phyloP scores from a whole-genome alignment of 1,284 basidiomycete species.

The Athelia sp. region DNA sequence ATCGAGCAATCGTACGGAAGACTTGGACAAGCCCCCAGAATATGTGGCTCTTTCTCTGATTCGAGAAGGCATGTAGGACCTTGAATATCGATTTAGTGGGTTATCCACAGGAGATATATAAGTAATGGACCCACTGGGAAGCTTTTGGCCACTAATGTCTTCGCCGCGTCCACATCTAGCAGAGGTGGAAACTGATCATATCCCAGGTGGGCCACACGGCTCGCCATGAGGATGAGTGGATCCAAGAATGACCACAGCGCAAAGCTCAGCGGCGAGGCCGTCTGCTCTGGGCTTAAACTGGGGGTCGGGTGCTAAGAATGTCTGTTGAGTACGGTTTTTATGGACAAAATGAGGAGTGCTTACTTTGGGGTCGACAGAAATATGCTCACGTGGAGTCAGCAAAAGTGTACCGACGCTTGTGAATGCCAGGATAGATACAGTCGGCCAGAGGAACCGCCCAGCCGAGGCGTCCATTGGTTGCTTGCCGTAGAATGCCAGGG shows the following conservation, averaged over 20 bases:
- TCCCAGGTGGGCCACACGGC: background rate
- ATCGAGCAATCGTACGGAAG: constrained; percentile 11
- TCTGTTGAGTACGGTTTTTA: no score
- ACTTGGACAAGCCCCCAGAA: constrained; percentile 28
- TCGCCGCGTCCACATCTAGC: background rate
- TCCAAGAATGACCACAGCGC: background rate
- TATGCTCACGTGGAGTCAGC: no score
- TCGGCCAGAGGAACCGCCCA: no score
- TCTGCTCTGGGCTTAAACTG: no score
- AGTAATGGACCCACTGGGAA: background rate
- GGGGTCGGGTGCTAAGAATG: no score
- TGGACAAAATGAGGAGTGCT: no score
- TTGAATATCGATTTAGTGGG: background rate
- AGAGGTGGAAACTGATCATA: background rate
- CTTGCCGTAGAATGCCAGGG: no score
- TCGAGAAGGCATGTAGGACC: background rate
- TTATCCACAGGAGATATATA: background rate
- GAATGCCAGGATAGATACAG: no score
- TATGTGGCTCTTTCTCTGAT: background rate
- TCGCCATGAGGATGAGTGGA: background rate
- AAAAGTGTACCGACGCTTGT: no score
- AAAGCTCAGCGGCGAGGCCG: no score
- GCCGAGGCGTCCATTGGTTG: no score
- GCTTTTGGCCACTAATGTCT: background rate
- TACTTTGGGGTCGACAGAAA: no score